Evolutionary conservation across 768 basidiomycete species (phyloP).

Genomic region (Leccinum ochraceum): DNA sequence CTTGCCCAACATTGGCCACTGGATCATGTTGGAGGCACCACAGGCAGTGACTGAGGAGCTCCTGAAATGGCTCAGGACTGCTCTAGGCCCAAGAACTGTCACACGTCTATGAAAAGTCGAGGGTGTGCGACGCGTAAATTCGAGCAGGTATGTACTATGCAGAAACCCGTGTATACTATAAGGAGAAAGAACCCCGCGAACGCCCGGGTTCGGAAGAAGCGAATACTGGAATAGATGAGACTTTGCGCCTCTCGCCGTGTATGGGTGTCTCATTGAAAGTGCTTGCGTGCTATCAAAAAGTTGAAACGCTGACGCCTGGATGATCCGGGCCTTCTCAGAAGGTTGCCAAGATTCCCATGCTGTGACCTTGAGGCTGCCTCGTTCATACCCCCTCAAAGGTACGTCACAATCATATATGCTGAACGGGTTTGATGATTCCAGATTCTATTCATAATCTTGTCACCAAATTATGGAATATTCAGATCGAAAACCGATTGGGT

Average conservation of each 20-base stretch:
- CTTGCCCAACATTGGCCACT: conserved; percentile 62
- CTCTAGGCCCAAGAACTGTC: neutral
- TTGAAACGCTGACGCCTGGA: neutral
- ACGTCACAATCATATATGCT: conserved; percentile 1
- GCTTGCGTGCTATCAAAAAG: neutral
- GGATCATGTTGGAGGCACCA: conserved; percentile 65
- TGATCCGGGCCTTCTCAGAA: neutral
- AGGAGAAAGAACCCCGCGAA: neutral
- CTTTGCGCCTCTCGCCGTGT: neutral
- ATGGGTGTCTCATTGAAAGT: neutral
- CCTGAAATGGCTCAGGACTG: conserved; percentile 44
- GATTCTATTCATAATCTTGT: neutral
- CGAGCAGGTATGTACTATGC: neutral
- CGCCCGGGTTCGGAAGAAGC: neutral
- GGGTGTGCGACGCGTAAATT: neutral
- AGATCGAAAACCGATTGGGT: neutral
- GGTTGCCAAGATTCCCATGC: neutral
- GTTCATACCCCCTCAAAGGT: neutral
- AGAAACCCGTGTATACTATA: neutral
- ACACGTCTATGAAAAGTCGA: conserved; percentile 11
- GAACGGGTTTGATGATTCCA: neutral
- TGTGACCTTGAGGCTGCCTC: neutral
- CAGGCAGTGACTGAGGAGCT: conserved; percentile 53
- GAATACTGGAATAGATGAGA: neutral
- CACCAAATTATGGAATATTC: no score